Percentiles rank a stretch among this genome's conserved stretches.
Conservation (phyloP, 75 land plant genomes). For the Picea glauca region DNA sequence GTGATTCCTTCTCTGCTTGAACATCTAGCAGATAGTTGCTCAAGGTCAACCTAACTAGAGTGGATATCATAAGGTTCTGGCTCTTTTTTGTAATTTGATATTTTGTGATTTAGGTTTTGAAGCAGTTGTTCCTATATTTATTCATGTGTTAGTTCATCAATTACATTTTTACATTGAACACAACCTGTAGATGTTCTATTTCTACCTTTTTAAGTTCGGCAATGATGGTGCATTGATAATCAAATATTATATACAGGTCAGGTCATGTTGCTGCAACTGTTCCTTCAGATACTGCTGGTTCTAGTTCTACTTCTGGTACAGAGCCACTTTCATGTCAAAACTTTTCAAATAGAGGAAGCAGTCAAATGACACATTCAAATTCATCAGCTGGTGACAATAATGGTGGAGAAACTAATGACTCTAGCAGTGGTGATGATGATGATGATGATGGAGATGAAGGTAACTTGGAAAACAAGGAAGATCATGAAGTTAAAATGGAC, state of each 20-base stretch:
- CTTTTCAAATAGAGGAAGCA: background rate
- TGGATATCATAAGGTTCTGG: no score
- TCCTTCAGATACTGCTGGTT: slow-evolving; percentile 2
- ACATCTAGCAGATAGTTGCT: no score
- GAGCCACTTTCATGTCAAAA: background rate
- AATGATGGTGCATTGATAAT: background rate
- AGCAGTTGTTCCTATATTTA: no score
- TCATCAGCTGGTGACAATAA: no score
- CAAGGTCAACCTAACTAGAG: no score
- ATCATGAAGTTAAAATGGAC: slow-evolving; percentile 61
- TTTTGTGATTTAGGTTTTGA: no score
- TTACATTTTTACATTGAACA: no score
- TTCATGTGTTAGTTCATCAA: no score
- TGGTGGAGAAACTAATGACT: slow-evolving; percentile 3
- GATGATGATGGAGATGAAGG: slow-evolving; percentile 16
- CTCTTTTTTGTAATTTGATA: no score
- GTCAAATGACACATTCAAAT: background rate
- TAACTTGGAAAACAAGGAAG: slow-evolving; percentile 22
- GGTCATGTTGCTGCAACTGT: background rate
- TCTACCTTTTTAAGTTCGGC: background rate
- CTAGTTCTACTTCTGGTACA: slow-evolving; percentile 7
- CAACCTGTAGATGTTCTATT: background rate
- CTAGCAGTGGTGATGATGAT: slow-evolving; percentile 19
- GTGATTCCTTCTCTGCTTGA: no score
- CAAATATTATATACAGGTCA: slow-evolving; percentile 1